Conservation (phyloP, 2,329 filamentous ascomycete genomes). For the Magnaporthiopsis poae region DNA sequence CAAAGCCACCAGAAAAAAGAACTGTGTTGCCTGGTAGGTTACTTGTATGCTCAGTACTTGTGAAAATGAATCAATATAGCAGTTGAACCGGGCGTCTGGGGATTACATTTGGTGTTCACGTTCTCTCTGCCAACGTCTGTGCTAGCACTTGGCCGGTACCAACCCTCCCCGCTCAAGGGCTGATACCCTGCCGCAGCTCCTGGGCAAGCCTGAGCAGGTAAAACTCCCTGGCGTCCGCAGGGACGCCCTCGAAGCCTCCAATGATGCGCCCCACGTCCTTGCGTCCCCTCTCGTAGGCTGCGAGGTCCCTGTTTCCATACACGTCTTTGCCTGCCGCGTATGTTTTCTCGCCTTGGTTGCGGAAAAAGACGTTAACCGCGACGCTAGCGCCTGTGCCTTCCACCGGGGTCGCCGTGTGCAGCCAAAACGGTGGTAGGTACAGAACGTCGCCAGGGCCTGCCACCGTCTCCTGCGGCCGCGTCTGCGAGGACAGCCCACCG, state of each 20-base stretch:
- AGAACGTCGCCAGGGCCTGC: constrained; percentile 66
- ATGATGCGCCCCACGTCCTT: constrained; percentile 59
- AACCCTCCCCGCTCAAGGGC: background rate
- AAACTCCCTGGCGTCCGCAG: constrained; percentile 58
- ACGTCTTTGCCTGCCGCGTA: constrained; percentile 72
- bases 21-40: too few relatives aligned
- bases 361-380: constrained; percentile 85
- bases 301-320: constrained; percentile 78
- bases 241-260: constrained; percentile 54
- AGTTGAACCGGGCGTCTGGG: too few relatives aligned
- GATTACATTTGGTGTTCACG: too few relatives aligned
- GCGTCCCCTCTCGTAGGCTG: constrained; percentile 73
- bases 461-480: constrained; percentile 56
- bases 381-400: constrained; percentile 46
- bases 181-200: constrained; percentile 42
- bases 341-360: constrained; percentile 49
- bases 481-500: constrained; percentile 31
- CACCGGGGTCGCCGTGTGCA: constrained; percentile 60
- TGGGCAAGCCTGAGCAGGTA: constrained; percentile 63
- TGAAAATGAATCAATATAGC: too few relatives aligned
- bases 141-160: too few relatives aligned
- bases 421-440: constrained; percentile 75
- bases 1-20: too few relatives aligned
- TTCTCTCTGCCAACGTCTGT: too few relatives aligned
- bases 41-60: too few relatives aligned